These are phyloP conservation scores for Chrysanthemum lavandulifolium DNA, from an alignment of 129 eudicot species.

Conservation along the genomic window DNA sequence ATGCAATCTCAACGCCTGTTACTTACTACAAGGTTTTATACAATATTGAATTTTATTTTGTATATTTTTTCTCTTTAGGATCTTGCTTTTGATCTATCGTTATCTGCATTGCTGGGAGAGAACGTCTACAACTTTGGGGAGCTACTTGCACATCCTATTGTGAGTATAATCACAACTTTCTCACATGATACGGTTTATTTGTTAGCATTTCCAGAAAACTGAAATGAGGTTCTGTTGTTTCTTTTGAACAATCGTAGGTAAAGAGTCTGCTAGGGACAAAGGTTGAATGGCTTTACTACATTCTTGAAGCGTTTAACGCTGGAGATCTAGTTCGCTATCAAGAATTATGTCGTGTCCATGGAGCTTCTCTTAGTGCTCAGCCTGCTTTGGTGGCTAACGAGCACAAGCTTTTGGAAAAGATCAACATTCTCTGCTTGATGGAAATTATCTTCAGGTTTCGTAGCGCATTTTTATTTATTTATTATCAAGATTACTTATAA, in stretches of 20 bases:
- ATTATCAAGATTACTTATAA: too few relatives aligned
- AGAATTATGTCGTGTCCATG: constrained; percentile 78
- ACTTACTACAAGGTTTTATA: neutral
- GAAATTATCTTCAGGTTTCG: constrained; percentile 86
- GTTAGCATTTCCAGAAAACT: too few relatives aligned
- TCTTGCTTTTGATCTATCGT: constrained; percentile 87
- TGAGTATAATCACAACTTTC: too few relatives aligned
- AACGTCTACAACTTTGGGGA: constrained; percentile 97
- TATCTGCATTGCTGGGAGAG: constrained; percentile 89
- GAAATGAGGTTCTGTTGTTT: too few relatives aligned
- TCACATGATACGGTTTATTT: too few relatives aligned
- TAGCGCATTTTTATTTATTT: too few relatives aligned
- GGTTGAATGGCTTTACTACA: constrained; percentile 95
- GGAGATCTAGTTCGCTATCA: constrained; percentile 92
- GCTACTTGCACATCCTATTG: constrained; percentile 94
- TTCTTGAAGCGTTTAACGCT: constrained; percentile 85
- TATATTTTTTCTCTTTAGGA: constrained; percentile 41
- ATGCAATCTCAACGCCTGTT: constrained; percentile 10
- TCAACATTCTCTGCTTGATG: constrained; percentile 96
- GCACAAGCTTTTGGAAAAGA: constrained; percentile 88
- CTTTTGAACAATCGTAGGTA: constrained; percentile 39
- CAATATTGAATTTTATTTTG: neutral
- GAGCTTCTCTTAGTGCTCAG: constrained; percentile 73
- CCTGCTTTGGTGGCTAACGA: constrained; percentile 88
- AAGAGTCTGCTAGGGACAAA: constrained; percentile 74